Evolutionary conservation across 2,329 filamentous ascomycete genomes (phyloP), one percentile per base, ranked within the genome.

Genomic region (Ambrosiella xylebori): DNA sequence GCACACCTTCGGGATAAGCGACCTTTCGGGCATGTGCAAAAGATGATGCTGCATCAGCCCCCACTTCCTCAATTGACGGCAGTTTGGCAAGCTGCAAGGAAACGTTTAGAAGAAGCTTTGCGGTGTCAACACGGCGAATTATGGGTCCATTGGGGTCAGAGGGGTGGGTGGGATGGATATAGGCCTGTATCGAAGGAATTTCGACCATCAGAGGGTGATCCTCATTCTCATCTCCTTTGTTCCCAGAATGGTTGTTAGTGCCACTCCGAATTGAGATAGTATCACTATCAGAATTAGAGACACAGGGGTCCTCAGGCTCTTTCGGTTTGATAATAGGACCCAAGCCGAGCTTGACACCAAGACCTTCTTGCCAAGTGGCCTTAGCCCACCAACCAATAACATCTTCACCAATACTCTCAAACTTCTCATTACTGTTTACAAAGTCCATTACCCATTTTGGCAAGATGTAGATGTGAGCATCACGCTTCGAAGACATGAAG

Each of bases 361-460:
- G 74, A 0, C 88, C 86, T 2, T 79, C 75, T 69, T 97, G 90
- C 93, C 93, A 98, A 57, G 83, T 82, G 0, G 91, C 82, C 68
- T 97, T 97, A 39, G 90, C 88, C 89, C 90, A 95, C 86, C 88
- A 95, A 6, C 90, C 89, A 13, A 97, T 75, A 5, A 96, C 81
- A 65, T 97, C 91, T 68, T 97, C 91, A 38, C 86, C 86, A 53
- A 98, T 82, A 58, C 84, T 94, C 65, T 95, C 87, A 62, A 98
- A 80, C 9, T 79, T 82, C 37, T 90, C 84, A 65, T 96, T 94
- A 61, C 78, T 75, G 59, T 80, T 79, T 47, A 94, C 80, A 68
- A 95, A 86, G 57, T 94, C 84, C 65, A 95, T 79, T 7, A 95
- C 79, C 91, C 93, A 97, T 63, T 81, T 82, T 0, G 93, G 93